phyloP scores from a whole-genome alignment of 345 rosid genomes.

The Salix dunnii region DNA sequence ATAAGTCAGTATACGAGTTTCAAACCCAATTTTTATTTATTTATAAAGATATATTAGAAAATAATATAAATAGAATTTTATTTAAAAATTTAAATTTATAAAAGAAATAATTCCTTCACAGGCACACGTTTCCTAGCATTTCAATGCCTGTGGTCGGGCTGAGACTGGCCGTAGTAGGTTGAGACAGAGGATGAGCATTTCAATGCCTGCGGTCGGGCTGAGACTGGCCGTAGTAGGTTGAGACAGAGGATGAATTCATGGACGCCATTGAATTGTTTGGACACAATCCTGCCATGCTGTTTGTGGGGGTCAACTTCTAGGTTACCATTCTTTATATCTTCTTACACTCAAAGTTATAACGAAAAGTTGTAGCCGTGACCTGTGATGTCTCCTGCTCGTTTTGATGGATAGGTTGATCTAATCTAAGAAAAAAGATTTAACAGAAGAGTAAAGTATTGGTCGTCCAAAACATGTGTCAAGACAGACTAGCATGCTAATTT shows the following conservation, averaged over 20 bases:
- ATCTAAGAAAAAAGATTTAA: background rate
- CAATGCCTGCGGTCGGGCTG: background rate
- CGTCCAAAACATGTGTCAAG: background rate
- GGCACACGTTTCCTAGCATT: too few species aligned
- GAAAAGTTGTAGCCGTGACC: background rate
- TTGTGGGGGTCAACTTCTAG: background rate
- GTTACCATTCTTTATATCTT: background rate
- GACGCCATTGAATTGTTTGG: background rate
- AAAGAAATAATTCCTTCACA: too few species aligned
- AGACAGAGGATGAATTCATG: background rate
- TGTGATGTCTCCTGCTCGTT: background rate
- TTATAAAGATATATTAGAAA: rapidly evolving
- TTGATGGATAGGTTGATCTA: background rate
- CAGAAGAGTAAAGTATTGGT: background rate
- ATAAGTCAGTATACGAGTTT: too few species aligned
- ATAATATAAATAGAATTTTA: too few species aligned
- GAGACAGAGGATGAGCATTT: background rate
- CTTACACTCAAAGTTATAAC: background rate
- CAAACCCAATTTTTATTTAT: rapidly evolving
- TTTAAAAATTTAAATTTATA: too few species aligned
- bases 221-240: background rate
- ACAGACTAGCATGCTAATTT: background rate
- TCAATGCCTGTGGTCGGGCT: background rate
- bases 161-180: background rate
- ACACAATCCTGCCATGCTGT: background rate